These are phyloP conservation scores for Colletotrichum shisoi DNA, from an alignment of 2,329 filamentous ascomycete species.

Conservation along the genomic window DNA sequence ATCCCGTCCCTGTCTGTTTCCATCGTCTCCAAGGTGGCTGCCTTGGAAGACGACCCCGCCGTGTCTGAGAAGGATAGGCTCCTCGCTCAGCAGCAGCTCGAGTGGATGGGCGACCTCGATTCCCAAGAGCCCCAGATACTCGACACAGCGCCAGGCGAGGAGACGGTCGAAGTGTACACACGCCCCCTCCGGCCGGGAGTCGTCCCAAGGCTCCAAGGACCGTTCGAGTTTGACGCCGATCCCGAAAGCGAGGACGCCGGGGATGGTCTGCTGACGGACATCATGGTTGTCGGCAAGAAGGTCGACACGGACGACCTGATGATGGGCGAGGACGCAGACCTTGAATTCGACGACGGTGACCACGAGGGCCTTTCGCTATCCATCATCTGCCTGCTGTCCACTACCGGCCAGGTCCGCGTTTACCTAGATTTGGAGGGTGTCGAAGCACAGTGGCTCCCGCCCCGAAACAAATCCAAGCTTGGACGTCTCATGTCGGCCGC, in stretches of 20 bases:
- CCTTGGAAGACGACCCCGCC: slow-evolving; percentile 66
- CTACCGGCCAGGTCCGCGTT: slow-evolving; percentile 67
- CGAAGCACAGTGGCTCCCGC: slow-evolving; percentile 72
- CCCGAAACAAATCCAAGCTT: slow-evolving; percentile 60
- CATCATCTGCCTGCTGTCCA: slow-evolving; percentile 67
- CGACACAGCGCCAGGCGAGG: slow-evolving; percentile 59
- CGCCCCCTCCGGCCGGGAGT: slow-evolving; percentile 65
- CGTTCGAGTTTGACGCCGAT: slow-evolving; percentile 65
- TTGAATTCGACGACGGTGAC: slow-evolving; percentile 65
- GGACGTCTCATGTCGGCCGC: slow-evolving; percentile 50
- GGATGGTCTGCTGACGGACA: slow-evolving; percentile 66
- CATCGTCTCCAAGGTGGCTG: slow-evolving; percentile 76
- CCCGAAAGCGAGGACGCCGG: slow-evolving; percentile 65
- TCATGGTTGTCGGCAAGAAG: slow-evolving; percentile 69
- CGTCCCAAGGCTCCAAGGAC: slow-evolving; percentile 68
- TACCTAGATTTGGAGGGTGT: slow-evolving; percentile 69
- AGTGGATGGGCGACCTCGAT: slow-evolving; percentile 73
- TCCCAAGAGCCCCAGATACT: slow-evolving; percentile 67
- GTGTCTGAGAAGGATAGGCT: slow-evolving; percentile 62
- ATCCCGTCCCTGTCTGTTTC: slow-evolving; percentile 84
- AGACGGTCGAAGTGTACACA: slow-evolving; percentile 62
- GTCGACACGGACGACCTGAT: slow-evolving; percentile 67
- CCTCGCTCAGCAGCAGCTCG: slow-evolving; percentile 69
- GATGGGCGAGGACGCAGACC: slow-evolving; percentile 69
- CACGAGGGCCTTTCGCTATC: slow-evolving; percentile 67